Evolutionary conservation across 1,284 basidiomycete species (phyloP).

Genomic region (Trametes pubescens): DNA sequence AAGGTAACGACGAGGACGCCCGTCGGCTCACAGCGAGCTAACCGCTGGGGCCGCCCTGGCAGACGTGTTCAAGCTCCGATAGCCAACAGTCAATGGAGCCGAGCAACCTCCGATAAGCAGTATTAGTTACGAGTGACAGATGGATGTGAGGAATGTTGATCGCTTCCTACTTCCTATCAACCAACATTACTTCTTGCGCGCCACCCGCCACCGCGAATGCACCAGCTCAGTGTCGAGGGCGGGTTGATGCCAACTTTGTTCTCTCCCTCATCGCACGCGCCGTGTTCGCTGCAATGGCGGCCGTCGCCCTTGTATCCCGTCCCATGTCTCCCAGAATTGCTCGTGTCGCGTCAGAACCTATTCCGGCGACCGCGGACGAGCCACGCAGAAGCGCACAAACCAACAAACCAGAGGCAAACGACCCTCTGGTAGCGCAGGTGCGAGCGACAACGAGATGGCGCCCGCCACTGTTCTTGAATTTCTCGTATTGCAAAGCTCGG

Average conservation of each 20-base stretch:
- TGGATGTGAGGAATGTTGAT: constrained; percentile 17
- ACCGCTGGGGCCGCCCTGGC: background rate
- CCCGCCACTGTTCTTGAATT: background rate
- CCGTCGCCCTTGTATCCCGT: constrained; percentile 11
- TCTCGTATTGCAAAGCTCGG: constrained; percentile 53
- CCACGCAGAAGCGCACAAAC: background rate
- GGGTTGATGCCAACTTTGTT: constrained; percentile 1
- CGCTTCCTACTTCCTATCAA: constrained; percentile 27
- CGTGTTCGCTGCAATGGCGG: constrained; percentile 12
- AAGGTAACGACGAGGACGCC: constrained; percentile 33
- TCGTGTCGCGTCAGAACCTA: constrained; percentile 27
- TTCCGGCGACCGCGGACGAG: background rate
- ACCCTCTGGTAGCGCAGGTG: constrained; percentile 29
- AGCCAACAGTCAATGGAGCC: constrained; percentile 1
- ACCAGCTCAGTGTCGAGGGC: constrained; percentile 8
- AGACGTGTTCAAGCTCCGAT: constrained; percentile 24
- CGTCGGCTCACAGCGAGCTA: constrained; percentile 13
- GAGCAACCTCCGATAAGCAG: background rate
- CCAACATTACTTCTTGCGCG: constrained; percentile 21
- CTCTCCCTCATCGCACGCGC: constrained; percentile 5
- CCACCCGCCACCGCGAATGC: constrained; percentile 15
- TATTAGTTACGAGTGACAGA: constrained; percentile 15
- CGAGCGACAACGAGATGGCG: background rate
- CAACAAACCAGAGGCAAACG: constrained; percentile 7
- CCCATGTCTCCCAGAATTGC: constrained; percentile 20